Base-by-base conservation (phyloP, 495 filamentous ascomycete genomes). In the Hypoxylon rickii region DNA sequence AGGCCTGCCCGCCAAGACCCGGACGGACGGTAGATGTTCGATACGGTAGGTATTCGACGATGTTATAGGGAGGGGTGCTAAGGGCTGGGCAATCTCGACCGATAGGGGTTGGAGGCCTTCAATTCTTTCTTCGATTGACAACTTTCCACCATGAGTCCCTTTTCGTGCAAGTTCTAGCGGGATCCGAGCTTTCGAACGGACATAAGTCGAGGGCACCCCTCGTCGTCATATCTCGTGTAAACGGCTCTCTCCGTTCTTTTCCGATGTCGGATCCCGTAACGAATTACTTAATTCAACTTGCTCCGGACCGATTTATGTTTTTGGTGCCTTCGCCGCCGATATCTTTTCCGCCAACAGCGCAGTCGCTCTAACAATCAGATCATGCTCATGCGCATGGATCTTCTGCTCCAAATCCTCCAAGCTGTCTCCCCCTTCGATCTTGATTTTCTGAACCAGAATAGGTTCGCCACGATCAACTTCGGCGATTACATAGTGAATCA, bases 401-500 rank as follows among this genome's bases (percentile, higher is more conserved):
- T 86, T 83, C 58, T 79, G 69, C 75, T 90, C 81, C 38, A 94
- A 80, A 15, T 77, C 77, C 45, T 85, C 77, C 31, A 92, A 44
- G 33, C 77, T 80, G 58, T 92, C 89, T 11, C 83, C 86, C 50
- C 84, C 79, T 39, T 72, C 75, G 58, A 91, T 86, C 45, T 82
- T 78, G 39, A 96, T 83, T 76, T 92, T 87, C 57, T 76, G 70
- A 8, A 87, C 81, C 45, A 92, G 69, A 57, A 96, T 84, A 3
- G 89, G 86, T 60, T 80, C 77, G 1, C 92, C 92, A 67, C 86
- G 81, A 71, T 96, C 92, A 33, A 96, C 90, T 62, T 92, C 85
- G 32, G 78, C 81, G 59, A 96, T 89, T 38, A 96, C 90, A 66
- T 90, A 85, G 71, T 96, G 92, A 2, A 95, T 84, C 92, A 97